Conservation (phyloP, 1,284 basidiomycete genomes). For the Neolentinus lepideus region DNA sequence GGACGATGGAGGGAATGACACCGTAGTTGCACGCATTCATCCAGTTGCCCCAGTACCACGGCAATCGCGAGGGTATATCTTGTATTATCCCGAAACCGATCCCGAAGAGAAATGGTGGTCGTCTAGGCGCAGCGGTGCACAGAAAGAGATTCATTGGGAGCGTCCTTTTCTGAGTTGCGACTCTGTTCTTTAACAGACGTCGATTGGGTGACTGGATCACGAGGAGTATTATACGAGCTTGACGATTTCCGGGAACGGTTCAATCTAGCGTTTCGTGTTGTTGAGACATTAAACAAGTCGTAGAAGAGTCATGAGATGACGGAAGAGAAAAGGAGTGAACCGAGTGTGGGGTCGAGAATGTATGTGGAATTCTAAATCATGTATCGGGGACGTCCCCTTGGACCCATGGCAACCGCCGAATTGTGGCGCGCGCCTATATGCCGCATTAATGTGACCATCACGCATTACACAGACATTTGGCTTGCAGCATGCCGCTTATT, state of each 20-base stretch:
- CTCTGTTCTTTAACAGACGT: background rate
- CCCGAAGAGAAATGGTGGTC: conserved; percentile 9
- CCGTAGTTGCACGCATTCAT: conserved; percentile 85
- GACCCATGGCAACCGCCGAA: background rate
- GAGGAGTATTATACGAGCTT: background rate
- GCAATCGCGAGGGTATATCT: conserved; percentile 72
- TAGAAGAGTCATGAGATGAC: background rate
- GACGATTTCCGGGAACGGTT: background rate
- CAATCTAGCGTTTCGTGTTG: background rate
- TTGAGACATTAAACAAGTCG: background rate
- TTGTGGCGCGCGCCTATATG: no score
- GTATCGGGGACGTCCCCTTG: background rate
- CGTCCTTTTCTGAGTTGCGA: background rate
- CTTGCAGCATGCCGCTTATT: no score
- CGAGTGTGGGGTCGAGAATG: background rate
- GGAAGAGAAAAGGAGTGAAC: background rate
- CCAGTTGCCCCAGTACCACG: conserved; percentile 86
- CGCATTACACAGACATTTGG: no score
- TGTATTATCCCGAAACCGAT: conserved; percentile 69
- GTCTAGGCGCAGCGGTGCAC: background rate
- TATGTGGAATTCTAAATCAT: no score
- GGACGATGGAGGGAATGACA: conserved; percentile 66
- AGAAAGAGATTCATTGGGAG: background rate
- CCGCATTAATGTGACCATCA: no score
- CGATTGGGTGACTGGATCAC: background rate